A percentile compares a stretch with the other conserved stretches of the same genome.
Conservation (phyloP, 805 yeast genomes). For the Yarrowia sp. region DNA sequence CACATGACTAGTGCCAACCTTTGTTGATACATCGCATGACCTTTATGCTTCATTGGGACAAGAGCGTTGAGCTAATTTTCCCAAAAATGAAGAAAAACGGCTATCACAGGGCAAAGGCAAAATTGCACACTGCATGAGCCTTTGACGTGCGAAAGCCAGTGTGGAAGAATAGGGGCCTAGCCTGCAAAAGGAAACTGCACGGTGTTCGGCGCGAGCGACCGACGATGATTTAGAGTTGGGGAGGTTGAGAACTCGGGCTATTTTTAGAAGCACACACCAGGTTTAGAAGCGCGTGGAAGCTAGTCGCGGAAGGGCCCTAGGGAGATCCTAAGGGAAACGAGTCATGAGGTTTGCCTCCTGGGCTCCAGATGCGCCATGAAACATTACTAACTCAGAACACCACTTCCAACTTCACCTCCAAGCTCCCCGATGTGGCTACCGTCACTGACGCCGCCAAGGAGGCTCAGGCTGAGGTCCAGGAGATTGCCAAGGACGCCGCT, state of each 20-base stretch:
- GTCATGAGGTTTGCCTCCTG: no score
- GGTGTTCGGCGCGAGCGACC: neutral
- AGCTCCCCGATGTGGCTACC: neutral
- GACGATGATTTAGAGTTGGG: constrained; percentile 16
- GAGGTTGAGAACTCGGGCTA: neutral
- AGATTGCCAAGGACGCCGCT: constrained; percentile 25
- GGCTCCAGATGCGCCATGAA: no score
- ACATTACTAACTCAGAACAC: constrained; percentile 18
- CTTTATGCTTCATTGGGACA: constrained; percentile 19
- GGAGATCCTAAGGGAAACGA: neutral
- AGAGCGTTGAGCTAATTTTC: constrained; percentile 10
- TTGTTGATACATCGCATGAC: constrained; percentile 16
- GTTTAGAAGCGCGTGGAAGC: constrained; percentile 1
- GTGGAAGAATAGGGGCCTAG: constrained; percentile 8
- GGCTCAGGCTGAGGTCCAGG: constrained; percentile 23
- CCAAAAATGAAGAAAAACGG: constrained; percentile 9
- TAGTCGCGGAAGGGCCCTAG: neutral
- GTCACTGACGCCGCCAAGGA: constrained; percentile 20
- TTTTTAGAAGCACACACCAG: neutral
- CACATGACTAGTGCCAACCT: neutral
- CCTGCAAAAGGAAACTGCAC: neutral
- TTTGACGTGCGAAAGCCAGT: neutral
- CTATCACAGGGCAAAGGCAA: constrained; percentile 6
- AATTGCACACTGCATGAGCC: neutral
- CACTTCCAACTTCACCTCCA: constrained; percentile 18